Percentiles rank a stretch among this genome's conserved stretches.
Evolutionary conservation across 2,329 filamentous ascomycete genomes (phyloP).

Genomic region (Pezicula radicicola): DNA sequence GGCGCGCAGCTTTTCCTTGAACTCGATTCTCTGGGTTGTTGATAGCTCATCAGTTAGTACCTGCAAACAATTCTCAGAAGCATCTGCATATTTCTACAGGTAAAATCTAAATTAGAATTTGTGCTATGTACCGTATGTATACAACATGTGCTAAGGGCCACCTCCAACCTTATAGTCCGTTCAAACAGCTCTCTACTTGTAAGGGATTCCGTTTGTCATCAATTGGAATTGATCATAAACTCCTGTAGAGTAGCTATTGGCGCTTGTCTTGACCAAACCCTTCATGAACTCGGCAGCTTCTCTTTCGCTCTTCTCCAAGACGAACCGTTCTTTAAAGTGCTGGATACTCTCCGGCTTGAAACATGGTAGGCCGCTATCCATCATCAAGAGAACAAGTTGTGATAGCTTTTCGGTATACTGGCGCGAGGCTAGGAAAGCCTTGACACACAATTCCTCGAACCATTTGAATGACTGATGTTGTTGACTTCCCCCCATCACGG

Average conservation of each 20-base stretch:
- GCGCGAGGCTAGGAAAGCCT: slow-evolving; percentile 85
- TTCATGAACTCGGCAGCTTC: slow-evolving; percentile 95
- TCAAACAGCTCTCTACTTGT: slow-evolving; percentile 32
- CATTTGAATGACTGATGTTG: slow-evolving; percentile 87
- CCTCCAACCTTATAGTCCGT: too few relatives aligned
- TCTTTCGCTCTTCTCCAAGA: slow-evolving; percentile 84
- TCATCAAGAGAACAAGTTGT: slow-evolving; percentile 90
- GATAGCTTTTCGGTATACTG: slow-evolving; percentile 85
- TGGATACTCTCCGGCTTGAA: slow-evolving; percentile 95
- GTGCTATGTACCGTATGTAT: too few relatives aligned
- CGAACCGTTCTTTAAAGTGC: slow-evolving; percentile 90
- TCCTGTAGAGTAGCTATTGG: slow-evolving; percentile 85
- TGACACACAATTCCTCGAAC: slow-evolving; percentile 96
- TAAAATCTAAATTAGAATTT: too few relatives aligned
- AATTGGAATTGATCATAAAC: slow-evolving; percentile 98
- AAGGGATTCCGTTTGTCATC: slow-evolving; percentile 95
- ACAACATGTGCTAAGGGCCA: background rate
- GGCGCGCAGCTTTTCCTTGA: too few relatives aligned
- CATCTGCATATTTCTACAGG: background rate
- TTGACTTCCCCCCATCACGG: slow-evolving; percentile 92
- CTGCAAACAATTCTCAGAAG: background rate
- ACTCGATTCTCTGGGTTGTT: background rate
- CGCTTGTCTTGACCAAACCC: slow-evolving; percentile 84
- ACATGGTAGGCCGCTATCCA: slow-evolving; percentile 92
- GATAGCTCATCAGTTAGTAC: background rate